Evolutionary conservation across 768 basidiomycete species (phyloP), one percentile per base, ranked within the genome.

Genomic region (Kwoniella sp.): DNA sequence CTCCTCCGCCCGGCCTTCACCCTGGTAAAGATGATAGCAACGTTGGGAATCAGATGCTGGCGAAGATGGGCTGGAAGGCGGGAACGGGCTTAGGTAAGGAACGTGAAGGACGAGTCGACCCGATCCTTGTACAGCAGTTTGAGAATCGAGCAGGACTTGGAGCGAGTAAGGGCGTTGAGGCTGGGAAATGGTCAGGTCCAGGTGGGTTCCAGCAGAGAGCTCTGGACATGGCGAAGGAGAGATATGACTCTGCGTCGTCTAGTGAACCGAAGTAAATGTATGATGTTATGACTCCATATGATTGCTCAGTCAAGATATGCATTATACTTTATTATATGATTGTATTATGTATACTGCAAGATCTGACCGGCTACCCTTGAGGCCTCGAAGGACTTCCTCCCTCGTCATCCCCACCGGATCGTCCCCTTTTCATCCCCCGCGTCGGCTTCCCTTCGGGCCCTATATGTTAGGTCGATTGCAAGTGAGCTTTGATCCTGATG

Each of bases 61-160:
- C 92, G 80, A 94, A 95, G 87, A 97, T 98, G 94, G 96, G 95
- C 0, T 98, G 94, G 94, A 90, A 85, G 68, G 90, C 90, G 73
- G 94, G 94, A 5, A 87, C 86, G 17, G 94, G 95, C 0, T 82
- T 98, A 45, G 95, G 95, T 0, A 85, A 87, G 7, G 85, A 85
- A 53, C 90, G 90, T 3, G 90, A 91, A 58, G 94, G 94, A 50
- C 82, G 93, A 62, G 88, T 92, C 12, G 92, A 94, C 61, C 93
- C 94, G 13, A 87, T 97, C 88, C 90, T 80, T 55, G 89, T 84
- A 0, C 69, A 76, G 52, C 86, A 96, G 54, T 97, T 93, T 78
- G 87, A 89, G 9, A 87, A 89, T 68, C 90, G 94, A 1, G 93
- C 87, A 25, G 94, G 94, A 2, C 82, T 97, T 12, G 94, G 94